Conservation (phyloP, 495 filamentous ascomycete species). For the Apiosordaria backusii region DNA sequence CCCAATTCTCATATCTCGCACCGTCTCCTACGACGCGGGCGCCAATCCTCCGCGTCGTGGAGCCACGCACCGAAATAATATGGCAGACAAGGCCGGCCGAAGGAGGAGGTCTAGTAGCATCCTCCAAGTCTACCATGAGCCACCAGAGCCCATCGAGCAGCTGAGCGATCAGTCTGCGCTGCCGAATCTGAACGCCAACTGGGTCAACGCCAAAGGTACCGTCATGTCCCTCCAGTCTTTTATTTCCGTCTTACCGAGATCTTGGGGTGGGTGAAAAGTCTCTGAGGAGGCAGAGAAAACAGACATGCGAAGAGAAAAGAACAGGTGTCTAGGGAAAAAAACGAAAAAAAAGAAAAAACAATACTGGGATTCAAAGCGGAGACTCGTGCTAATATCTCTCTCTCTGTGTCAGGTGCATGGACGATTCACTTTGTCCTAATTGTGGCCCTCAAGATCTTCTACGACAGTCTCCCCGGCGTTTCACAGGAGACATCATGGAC, state of each 20-base stretch:
- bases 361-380: constrained; percentile 13
- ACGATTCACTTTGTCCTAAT: constrained; percentile 94
- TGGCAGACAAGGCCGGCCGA: constrained; percentile 59
- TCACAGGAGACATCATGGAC: constrained; percentile 98
- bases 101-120: constrained; percentile 91
- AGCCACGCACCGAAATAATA: constrained; percentile 35
- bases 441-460: constrained; percentile 84
- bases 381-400: not conserved
- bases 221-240: too few species aligned
- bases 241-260: not conserved
- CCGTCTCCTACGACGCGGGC: constrained; percentile 75
- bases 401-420: constrained; percentile 71
- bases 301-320: too few species aligned
- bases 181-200: constrained; percentile 94
- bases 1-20: constrained; percentile 68
- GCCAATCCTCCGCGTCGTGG: constrained; percentile 58
- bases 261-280: not conserved
- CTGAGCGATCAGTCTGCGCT: constrained; percentile 91
- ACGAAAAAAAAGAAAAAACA: not conserved
- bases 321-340: too few species aligned
- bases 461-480: constrained; percentile 89
- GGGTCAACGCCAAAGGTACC: constrained; percentile 99
- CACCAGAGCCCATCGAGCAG: constrained; percentile 89
- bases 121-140: constrained; percentile 84
- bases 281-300: too few species aligned